A percentile compares a stretch with the other conserved stretches of the same genome.
Conservation (phyloP, 495 filamentous ascomycete species). For the Penicillium coprophilum region DNA sequence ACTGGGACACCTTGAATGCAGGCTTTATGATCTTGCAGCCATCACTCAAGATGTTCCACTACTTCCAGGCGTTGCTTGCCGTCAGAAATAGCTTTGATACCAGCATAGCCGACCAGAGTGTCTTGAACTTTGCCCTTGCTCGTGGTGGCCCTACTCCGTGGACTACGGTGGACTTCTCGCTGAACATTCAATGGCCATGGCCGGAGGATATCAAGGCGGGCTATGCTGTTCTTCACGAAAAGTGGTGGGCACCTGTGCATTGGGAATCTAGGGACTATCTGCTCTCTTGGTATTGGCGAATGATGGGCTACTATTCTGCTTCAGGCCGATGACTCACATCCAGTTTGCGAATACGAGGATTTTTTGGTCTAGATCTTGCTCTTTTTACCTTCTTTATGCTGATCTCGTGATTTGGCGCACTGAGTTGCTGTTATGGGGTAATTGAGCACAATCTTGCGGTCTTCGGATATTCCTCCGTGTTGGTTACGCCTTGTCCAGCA, state of each 20-base stretch:
- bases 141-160: slow-evolving; percentile 47
- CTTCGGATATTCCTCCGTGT: no score
- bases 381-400: neutral
- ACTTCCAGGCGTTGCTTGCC: slow-evolving; percentile 35
- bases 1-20: slow-evolving; percentile 25
- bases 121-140: slow-evolving; percentile 47
- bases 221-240: neutral
- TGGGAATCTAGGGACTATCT: neutral
- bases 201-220: neutral
- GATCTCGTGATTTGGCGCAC: neutral
- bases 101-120: slow-evolving; percentile 39
- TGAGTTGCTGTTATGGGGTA: neutral
- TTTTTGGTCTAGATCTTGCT: neutral
- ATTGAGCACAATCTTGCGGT: neutral
- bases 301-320: neutral
- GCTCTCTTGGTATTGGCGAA: neutral
- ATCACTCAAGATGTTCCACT: slow-evolving; percentile 32
- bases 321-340: neutral
- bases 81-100: slow-evolving; percentile 31
- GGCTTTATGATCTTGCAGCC: slow-evolving; percentile 45
- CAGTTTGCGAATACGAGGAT: neutral
- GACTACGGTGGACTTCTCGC: neutral
- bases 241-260: slow-evolving; percentile 1
- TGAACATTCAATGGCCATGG: neutral
- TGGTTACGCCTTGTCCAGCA: neutral